Evolutionary conservation across 2,329 filamentous ascomycete genomes (phyloP).

Genomic region (Thermoascus crustaceus): DNA sequence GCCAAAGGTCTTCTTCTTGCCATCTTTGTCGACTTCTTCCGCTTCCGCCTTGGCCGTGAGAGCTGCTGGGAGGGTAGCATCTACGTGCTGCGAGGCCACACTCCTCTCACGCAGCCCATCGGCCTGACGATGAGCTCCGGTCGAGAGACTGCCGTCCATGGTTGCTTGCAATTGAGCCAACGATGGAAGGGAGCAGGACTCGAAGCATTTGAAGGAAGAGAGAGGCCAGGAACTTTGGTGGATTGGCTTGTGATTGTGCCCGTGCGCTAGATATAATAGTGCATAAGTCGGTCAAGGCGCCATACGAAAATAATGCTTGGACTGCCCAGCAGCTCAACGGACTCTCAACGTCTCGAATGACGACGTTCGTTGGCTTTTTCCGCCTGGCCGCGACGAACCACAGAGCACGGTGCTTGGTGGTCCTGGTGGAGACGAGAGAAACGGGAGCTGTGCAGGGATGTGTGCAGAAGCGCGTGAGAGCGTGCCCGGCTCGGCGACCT

Average conservation of each 20-base stretch:
- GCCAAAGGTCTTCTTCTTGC: constrained; percentile 73
- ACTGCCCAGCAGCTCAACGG: too few species aligned
- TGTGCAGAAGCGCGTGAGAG: constrained; percentile 20
- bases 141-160: constrained; percentile 33
- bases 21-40: constrained; percentile 41
- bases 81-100: constrained; percentile 24
- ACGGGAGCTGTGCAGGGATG: not conserved
- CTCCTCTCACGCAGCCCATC: constrained; percentile 43
- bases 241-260: constrained; percentile 2
- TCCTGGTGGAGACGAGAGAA: not conserved
- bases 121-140: constrained; percentile 25
- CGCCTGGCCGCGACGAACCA: not conserved
- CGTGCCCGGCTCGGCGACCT: constrained; percentile 3
- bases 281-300: too few species aligned
- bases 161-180: constrained; percentile 12
- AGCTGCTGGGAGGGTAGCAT: constrained; percentile 42
- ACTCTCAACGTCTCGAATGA: too few species aligned
- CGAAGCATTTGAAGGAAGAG: constrained; percentile 1
- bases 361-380: not conserved
- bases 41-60: constrained; percentile 23
- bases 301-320: too few species aligned
- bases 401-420: not conserved
- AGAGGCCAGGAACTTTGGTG: not conserved
- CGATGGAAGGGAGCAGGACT: not conserved
- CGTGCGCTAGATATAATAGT: constrained; percentile 3